These are phyloP conservation scores for Micromonas commoda DNA, from an alignment of 139 green algal species.

Conservation along the genomic window DNA sequence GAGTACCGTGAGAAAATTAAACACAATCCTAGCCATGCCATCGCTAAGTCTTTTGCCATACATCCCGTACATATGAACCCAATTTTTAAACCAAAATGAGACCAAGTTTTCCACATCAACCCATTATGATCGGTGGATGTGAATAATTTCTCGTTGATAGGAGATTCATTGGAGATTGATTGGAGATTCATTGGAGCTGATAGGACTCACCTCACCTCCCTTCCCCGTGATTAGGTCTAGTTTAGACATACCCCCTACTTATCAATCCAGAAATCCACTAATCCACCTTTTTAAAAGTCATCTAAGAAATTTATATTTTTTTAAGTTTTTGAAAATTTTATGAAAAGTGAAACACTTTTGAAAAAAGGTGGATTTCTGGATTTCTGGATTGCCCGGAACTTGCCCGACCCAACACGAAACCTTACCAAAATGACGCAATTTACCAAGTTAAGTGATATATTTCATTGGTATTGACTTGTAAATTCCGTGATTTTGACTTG, in stretches of 20 bases:
- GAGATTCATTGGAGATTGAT: neutral
- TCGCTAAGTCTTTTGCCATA: neutral
- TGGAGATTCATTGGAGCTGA: neutral
- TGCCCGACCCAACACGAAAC: neutral
- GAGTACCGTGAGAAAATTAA: neutral
- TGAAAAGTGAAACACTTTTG: neutral
- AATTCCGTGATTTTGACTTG: neutral
- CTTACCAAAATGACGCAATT: neutral
- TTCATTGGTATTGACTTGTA: neutral
- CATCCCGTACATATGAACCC: neutral
- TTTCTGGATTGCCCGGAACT: neutral
- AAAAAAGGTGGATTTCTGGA: neutral
- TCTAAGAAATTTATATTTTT: no score
- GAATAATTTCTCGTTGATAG: neutral
- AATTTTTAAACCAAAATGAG: constrained; percentile 2
- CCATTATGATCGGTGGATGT: neutral
- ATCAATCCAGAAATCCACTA: neutral
- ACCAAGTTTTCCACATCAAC: neutral
- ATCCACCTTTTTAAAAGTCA: neutral
- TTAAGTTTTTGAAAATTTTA: neutral
- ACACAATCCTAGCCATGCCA: neutral
- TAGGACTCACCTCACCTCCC: neutral
- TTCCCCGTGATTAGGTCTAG: neutral
- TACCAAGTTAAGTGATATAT: neutral
- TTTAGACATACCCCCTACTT: neutral